A percentile compares a stretch with the other conserved stretches of the same genome.
phyloP scores from a whole-genome alignment of 768 basidiomycete genomes.

The Podaxis sp. region DNA sequence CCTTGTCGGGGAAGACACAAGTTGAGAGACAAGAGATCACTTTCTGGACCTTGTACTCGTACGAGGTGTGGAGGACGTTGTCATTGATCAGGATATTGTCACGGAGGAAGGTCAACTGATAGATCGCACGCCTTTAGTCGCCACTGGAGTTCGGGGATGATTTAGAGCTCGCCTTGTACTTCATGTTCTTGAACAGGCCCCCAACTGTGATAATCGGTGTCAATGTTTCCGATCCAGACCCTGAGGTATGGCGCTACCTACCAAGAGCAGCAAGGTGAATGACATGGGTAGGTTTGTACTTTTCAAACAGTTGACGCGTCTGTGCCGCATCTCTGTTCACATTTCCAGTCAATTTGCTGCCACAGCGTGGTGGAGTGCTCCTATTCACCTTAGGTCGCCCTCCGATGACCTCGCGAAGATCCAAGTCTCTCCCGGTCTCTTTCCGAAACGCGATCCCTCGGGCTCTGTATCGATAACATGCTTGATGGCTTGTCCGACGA shows the following conservation, averaged over 20 bases:
- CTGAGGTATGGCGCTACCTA: constrained; percentile 33
- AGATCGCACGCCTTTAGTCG: not conserved
- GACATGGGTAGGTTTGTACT: constrained; percentile 93
- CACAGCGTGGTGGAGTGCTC: not conserved
- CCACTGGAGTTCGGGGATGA: not conserved
- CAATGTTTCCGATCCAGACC: not conserved
- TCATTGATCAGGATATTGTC: constrained; percentile 97
- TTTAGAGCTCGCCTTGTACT: constrained; percentile 67
- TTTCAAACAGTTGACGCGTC: constrained; percentile 76
- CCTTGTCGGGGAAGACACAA: constrained; percentile 96
- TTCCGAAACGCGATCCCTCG: constrained; percentile 77
- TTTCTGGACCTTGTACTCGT: constrained; percentile 66
- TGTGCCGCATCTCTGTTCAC: constrained; percentile 61
- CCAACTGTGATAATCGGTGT: constrained; percentile 58
- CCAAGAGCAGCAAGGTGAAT: constrained; percentile 95
- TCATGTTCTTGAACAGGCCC: constrained; percentile 95
- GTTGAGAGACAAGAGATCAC: constrained; percentile 95
- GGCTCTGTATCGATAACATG: constrained; percentile 79
- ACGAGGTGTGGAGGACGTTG: constrained; percentile 79
- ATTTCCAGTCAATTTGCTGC: not conserved
- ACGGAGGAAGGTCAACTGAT: constrained; percentile 84
- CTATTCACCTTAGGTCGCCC: constrained; percentile 74
- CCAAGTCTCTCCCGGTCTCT: constrained; percentile 77
- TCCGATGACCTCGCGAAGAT: constrained; percentile 79
- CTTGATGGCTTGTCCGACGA: constrained; percentile 85